Evolutionary conservation across 768 basidiomycete species (phyloP).

Genomic region (Naematelia aurantialba): DNA sequence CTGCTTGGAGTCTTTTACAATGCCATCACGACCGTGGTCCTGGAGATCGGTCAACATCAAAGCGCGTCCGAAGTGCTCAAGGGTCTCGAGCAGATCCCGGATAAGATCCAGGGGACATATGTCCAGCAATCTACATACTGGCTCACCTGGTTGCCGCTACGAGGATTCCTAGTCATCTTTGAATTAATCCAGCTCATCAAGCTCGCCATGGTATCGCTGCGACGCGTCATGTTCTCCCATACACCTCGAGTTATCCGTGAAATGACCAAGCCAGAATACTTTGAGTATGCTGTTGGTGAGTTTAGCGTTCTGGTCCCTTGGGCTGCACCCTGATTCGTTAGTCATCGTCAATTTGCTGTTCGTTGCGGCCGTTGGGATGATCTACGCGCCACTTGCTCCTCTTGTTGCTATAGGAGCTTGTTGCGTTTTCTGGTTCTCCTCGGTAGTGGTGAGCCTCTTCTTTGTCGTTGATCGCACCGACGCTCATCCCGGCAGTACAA

Average conservation of each 20-base stretch:
- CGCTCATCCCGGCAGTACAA: conserved; percentile 72
- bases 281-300: conserved; percentile 30
- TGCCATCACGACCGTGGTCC: conserved; percentile 52
- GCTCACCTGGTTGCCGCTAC: conserved; percentile 89
- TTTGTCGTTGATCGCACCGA: conserved; percentile 53
- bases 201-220: conserved; percentile 56
- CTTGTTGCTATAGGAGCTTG: conserved; percentile 78
- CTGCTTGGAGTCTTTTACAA: conserved; percentile 80
- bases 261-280: conserved; percentile 46
- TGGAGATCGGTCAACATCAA: conserved; percentile 56
- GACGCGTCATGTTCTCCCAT: conserved; percentile 48
- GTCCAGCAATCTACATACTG: conserved; percentile 83
- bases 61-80: conserved; percentile 56
- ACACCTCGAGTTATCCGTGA: conserved; percentile 51
- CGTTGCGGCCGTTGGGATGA: conserved; percentile 86
- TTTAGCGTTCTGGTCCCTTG: neutral
- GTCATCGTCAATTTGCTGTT: conserved; percentile 57
- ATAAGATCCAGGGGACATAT: conserved; percentile 74
- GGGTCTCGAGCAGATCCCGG: conserved; percentile 41
- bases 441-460: conserved; percentile 35
- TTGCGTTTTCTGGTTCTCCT: conserved; percentile 71
- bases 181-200: conserved; percentile 95
- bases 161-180: conserved; percentile 90
- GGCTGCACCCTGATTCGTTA: conserved; percentile 51
- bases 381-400: conserved; percentile 92